These are phyloP conservation scores for Breynia disticha DNA, from an alignment of 441 rosid genomes.

Conservation along the genomic window DNA sequence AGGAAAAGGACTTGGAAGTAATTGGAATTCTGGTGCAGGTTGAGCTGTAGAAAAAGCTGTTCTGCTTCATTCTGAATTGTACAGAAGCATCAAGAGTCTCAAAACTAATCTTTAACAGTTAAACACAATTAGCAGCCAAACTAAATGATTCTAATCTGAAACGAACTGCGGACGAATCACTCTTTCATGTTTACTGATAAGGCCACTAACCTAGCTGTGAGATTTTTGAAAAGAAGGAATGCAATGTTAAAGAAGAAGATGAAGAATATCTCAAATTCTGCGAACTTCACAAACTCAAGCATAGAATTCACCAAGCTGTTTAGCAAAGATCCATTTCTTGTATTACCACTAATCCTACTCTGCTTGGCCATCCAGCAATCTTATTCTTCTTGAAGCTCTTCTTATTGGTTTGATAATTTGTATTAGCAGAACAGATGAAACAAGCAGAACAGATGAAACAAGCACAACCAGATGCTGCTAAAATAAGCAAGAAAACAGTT, in stretches of 20 bases:
- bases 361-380: constrained; percentile 27
- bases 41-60: no score
- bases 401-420: no score
- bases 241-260: constrained; percentile 53
- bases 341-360: constrained; percentile 24
- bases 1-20: no score
- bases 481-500: no score
- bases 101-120: not conserved
- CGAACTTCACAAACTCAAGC: constrained; percentile 37
- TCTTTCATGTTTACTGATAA: constrained; percentile 19
- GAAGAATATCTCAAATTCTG: constrained; percentile 77
- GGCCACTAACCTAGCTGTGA: constrained; percentile 63
- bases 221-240: constrained; percentile 68
- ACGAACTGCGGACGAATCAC: not conserved
- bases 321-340: constrained; percentile 36
- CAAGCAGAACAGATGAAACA: no score
- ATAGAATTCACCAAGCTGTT: constrained; percentile 43
- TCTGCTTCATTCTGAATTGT: no score
- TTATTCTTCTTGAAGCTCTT: constrained; percentile 1
- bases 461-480: no score
- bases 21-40: no score
- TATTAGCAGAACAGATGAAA: no score
- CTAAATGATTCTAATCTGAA: not conserved
- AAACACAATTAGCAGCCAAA: not conserved
- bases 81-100: no score